These are phyloP conservation scores for Rusavskia elegans DNA, from an alignment of 495 filamentous ascomycete genomes.

Conservation along the genomic window DNA sequence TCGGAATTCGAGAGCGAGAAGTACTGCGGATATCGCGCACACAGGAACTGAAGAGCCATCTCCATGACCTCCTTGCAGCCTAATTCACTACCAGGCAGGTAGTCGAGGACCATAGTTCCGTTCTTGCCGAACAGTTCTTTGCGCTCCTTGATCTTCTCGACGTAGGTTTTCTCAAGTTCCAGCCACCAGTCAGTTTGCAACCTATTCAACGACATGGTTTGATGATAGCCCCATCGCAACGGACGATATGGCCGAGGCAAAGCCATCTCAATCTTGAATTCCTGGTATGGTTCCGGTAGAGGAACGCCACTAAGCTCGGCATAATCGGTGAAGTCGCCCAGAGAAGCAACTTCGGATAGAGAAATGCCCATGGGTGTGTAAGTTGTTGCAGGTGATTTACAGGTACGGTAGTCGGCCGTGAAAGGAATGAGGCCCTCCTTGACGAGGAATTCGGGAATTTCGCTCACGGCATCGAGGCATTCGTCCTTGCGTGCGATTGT, in stretches of 20 bases:
- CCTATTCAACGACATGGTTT: constrained; percentile 81
- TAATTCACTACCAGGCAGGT: constrained; percentile 63
- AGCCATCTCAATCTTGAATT: constrained; percentile 52
- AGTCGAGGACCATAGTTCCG: constrained; percentile 47
- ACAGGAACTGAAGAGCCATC: constrained; percentile 66
- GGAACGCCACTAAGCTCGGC: constrained; percentile 64
- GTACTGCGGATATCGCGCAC: constrained; percentile 62
- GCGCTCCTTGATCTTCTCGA: constrained; percentile 51
- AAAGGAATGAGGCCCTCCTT: constrained; percentile 25
- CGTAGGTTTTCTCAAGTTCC: constrained; percentile 70
- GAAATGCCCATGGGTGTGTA: constrained; percentile 48
- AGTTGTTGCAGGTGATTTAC: constrained; percentile 14
- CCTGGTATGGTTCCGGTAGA: constrained; percentile 44
- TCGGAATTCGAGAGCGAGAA: constrained; percentile 39
- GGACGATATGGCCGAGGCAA: constrained; percentile 60
- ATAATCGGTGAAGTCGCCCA: constrained; percentile 80
- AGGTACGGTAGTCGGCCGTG: constrained; percentile 24
- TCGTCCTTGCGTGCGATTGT: constrained; percentile 7
- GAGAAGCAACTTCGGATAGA: constrained; percentile 49
- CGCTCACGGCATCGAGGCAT: constrained; percentile 6
- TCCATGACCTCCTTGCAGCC: constrained; percentile 87
- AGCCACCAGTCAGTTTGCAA: constrained; percentile 84
- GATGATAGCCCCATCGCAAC: constrained; percentile 78
- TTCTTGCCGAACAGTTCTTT: constrained; percentile 49
- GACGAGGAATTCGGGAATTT: constrained; percentile 17